Percentiles rank a stretch among this genome's conserved stretches.
Conservation (phyloP, 441 rosid species). For the Aleurites moluccanus region DNA sequence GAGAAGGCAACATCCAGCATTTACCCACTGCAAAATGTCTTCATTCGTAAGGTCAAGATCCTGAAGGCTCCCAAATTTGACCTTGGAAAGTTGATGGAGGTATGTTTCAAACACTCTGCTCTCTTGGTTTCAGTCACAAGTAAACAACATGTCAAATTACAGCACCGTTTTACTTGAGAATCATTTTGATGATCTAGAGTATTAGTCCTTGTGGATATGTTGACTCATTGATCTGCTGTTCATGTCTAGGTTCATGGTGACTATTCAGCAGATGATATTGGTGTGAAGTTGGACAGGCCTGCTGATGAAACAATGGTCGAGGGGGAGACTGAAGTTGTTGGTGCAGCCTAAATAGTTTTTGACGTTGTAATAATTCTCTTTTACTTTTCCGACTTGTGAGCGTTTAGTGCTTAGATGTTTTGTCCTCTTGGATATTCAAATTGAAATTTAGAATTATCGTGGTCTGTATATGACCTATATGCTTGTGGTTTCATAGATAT, state of each 20-base stretch:
- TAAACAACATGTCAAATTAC: neutral
- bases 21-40: constrained; percentile 74
- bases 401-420: neutral
- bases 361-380: neutral
- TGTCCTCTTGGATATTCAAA: neutral
- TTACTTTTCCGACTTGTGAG: neutral
- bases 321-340: constrained; percentile 24
- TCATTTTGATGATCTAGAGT: neutral
- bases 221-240: neutral
- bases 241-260: constrained; percentile 70
- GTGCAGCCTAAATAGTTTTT: constrained; percentile 18
- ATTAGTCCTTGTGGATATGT: neutral
- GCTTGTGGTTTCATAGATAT: constrained; percentile 7
- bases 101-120: neutral
- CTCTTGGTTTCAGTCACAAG: neutral
- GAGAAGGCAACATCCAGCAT: constrained; percentile 62
- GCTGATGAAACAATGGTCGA: constrained; percentile 62
- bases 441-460: neutral
- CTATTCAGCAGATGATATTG: constrained; percentile 73
- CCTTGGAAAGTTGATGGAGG: constrained; percentile 82
- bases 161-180: neutral
- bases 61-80: constrained; percentile 80
- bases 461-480: too few species aligned
- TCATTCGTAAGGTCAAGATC: constrained; percentile 73
- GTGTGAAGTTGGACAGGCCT: constrained; percentile 76